These are phyloP conservation scores for Xerophyta viscosa DNA, from an alignment of 106 monocot species.

Conservation along the genomic window DNA sequence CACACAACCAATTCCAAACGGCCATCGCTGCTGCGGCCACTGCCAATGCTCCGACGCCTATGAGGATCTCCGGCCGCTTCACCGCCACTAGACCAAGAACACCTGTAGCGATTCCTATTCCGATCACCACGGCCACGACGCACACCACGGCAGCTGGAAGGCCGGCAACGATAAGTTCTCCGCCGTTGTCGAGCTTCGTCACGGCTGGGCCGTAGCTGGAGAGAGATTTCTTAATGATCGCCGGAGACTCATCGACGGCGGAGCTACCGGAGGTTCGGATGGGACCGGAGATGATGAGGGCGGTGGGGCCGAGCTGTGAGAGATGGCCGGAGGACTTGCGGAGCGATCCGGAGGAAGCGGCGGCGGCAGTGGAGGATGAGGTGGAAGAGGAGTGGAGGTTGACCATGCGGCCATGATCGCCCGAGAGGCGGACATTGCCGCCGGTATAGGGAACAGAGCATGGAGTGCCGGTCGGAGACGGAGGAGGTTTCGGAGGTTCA, in stretches of 20 bases:
- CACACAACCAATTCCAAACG: slow-evolving; percentile 17
- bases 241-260: too few species aligned
- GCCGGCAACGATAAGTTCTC: slow-evolving; percentile 4
- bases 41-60: slow-evolving; percentile 4
- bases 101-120: slow-evolving; percentile 7
- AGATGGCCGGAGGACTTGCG: slow-evolving; percentile 31
- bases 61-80: slow-evolving; percentile 11
- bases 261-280: too few species aligned
- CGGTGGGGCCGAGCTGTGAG: slow-evolving; percentile 29
- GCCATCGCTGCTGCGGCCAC: background rate
- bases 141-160: slow-evolving; percentile 10
- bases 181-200: slow-evolving; percentile 10
- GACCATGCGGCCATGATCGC: too few species aligned
- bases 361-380: slow-evolving; percentile 16
- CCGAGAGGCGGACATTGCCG: too few species aligned
- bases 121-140: slow-evolving; percentile 1
- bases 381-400: too few species aligned
- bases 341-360: background rate
- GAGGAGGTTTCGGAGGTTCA: too few species aligned
- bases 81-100: slow-evolving; percentile 18
- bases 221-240: background rate
- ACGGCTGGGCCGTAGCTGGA: slow-evolving; percentile 12
- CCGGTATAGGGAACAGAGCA: too few species aligned
- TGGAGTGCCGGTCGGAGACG: too few species aligned
- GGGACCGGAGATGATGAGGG: slow-evolving; percentile 33